Percentiles rank a stretch among this genome's conserved stretches.
Evolutionary conservation across 2,329 filamentous ascomycete species (phyloP).

Genomic region (Penicillium sp.): DNA sequence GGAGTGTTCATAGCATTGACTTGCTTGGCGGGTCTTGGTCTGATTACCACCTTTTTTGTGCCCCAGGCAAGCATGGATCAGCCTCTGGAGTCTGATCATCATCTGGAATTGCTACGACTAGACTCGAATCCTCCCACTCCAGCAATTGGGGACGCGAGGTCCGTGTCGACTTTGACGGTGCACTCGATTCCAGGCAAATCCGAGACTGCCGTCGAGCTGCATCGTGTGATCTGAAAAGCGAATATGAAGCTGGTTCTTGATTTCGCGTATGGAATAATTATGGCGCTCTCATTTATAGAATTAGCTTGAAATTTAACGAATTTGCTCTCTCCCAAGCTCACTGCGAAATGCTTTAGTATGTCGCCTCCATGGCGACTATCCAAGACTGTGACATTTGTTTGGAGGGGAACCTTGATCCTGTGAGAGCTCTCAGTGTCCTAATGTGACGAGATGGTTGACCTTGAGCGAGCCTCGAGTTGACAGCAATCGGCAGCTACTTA

Average conservation of each 20-base stretch:
- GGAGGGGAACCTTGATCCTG: too few species aligned
- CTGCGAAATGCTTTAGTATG: too few species aligned
- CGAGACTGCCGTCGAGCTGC: neutral
- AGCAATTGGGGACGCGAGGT: neutral
- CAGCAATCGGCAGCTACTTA: too few species aligned
- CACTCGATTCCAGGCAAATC: neutral
- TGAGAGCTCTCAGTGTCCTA: too few species aligned
- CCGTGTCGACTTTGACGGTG: neutral
- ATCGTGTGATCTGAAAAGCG: neutral
- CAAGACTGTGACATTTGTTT: too few species aligned
- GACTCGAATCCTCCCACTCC: neutral
- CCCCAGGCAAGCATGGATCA: conserved; percentile 13
- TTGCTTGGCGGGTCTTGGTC: conserved; percentile 9
- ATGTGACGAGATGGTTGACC: too few species aligned
- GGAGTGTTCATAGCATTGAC: conserved; percentile 10
- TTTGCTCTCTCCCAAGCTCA: neutral
- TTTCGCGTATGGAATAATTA: neutral
- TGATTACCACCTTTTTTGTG: conserved; percentile 5
- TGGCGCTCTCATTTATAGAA: neutral
- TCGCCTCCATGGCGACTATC: too few species aligned
- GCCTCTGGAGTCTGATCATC: conserved; percentile 13
- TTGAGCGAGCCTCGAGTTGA: too few species aligned
- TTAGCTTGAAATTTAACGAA: neutral
- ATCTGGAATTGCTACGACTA: conserved; percentile 1
- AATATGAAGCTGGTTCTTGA: conserved; percentile 3